phyloP scores from a whole-genome alignment of 108 stramenopile genomes.

The Conticribra guillardii region DNA sequence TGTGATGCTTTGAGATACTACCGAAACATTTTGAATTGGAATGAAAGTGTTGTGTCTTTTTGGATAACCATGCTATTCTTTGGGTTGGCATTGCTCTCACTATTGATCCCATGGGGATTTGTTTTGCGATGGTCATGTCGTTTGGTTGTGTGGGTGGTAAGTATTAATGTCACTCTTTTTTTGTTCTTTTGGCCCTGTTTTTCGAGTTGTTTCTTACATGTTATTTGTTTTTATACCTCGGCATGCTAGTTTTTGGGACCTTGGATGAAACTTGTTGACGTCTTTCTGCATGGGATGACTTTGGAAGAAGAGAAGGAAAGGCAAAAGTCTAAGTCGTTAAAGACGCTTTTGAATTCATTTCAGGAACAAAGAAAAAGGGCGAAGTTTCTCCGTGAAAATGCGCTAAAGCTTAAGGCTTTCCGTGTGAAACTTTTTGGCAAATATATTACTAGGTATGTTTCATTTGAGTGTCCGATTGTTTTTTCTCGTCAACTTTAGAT shows the following conservation, averaged over 20 bases:
- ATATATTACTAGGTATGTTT: conserved; percentile 35
- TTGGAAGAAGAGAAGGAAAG: conserved; percentile 32
- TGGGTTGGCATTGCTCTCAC: conserved; percentile 47
- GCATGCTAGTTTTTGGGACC: conserved; percentile 67
- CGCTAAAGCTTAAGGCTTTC: conserved; percentile 72
- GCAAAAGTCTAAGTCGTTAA: conserved; percentile 15
- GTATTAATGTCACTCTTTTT: no score
- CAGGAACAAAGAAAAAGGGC: conserved; percentile 32
- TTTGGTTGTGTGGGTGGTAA: conserved; percentile 58
- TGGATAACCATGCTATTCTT: conserved; percentile 62
- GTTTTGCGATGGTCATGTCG: conserved; percentile 62
- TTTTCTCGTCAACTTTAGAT: neutral
- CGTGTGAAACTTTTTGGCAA: conserved; percentile 64
- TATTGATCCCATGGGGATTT: conserved; percentile 72
- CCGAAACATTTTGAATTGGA: conserved; percentile 64
- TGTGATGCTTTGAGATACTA: conserved; percentile 33
- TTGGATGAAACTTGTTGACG: conserved; percentile 70
- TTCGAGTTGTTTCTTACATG: no score
- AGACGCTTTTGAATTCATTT: conserved; percentile 22
- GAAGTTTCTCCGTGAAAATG: conserved; percentile 65
- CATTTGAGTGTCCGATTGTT: neutral
- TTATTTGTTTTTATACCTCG: no score
- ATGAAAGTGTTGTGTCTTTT: conserved; percentile 66
- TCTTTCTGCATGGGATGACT: conserved; percentile 44
- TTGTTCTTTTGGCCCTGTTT: no score